These are phyloP conservation scores for Pyrenopolyporus hunteri DNA, from an alignment of 495 filamentous ascomycete species.

Conservation along the genomic window DNA sequence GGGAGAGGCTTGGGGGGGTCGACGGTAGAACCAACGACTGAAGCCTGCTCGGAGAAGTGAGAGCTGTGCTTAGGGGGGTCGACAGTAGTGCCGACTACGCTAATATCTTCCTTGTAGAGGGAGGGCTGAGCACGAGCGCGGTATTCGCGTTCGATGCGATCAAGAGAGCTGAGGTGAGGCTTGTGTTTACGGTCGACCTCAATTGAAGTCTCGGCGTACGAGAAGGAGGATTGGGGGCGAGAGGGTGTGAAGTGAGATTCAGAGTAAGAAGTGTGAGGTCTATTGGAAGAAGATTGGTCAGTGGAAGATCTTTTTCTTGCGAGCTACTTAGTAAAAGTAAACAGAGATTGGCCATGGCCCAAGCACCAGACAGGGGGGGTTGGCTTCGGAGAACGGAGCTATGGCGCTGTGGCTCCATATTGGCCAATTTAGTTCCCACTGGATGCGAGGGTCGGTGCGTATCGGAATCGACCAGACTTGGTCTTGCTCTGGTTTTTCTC, in stretches of 20 bases:
- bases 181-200: slow-evolving; percentile 59
- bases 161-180: slow-evolving; percentile 64
- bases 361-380: slow-evolving; percentile 24
- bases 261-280: slow-evolving; percentile 34
- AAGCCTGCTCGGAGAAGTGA: slow-evolving; percentile 39
- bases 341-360: slow-evolving; percentile 5
- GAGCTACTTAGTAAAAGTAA: slow-evolving; percentile 33
- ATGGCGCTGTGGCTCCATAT: slow-evolving; percentile 13
- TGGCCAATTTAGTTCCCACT: slow-evolving; percentile 31
- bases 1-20: slow-evolving; percentile 41
- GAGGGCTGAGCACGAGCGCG: slow-evolving; percentile 74
- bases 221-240: slow-evolving; percentile 59
- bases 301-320: slow-evolving; percentile 31
- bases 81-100: slow-evolving; percentile 45
- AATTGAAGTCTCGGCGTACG: slow-evolving; percentile 68
- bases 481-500: neutral
- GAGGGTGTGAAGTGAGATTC: slow-evolving; percentile 34
- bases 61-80: slow-evolving; percentile 36
- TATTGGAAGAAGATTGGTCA: slow-evolving; percentile 38
- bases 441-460: slow-evolving; percentile 14
- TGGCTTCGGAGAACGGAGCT: slow-evolving; percentile 1
- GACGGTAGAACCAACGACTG: too few relatives aligned
- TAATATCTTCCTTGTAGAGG: slow-evolving; percentile 46
- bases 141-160: slow-evolving; percentile 84
- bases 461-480: slow-evolving; percentile 11